Conservation (phyloP, 148 eudicot genomes). For the Rhododendron vialii region DNA sequence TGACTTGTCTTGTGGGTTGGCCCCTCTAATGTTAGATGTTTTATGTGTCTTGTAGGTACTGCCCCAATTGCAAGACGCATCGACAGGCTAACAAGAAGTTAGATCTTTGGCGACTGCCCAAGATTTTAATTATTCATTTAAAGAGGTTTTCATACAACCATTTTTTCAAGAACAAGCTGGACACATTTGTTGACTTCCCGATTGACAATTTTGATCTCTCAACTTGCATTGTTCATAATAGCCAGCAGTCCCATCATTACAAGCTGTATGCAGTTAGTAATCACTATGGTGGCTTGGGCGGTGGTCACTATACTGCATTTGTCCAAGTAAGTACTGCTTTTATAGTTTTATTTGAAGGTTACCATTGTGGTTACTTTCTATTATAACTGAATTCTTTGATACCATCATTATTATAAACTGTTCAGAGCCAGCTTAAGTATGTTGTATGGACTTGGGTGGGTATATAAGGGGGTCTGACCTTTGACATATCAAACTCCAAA, state of each 20-base stretch:
- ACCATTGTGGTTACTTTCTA: neutral
- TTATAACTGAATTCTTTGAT: neutral
- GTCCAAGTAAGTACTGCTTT: conserved; percentile 51
- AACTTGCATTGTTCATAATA: conserved; percentile 34
- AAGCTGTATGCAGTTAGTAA: conserved; percentile 65
- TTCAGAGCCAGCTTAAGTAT: neutral
- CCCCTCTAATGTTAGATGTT: conserved; percentile 4
- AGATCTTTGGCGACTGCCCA: conserved; percentile 92
- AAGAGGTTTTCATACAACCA: conserved; percentile 78
- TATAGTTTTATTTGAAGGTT: neutral
- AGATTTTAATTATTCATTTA: conserved; percentile 74
- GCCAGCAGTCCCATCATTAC: conserved; percentile 37
- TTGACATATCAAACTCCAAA: neutral
- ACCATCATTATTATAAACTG: neutral
- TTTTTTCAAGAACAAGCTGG: conserved; percentile 63
- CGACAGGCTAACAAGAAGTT: conserved; percentile 79
- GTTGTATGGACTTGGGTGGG: conserved; percentile 1
- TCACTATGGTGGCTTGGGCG: conserved; percentile 77
- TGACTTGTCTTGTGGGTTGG: neutral
- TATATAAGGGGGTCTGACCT: neutral
- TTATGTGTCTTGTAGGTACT: conserved; percentile 44
- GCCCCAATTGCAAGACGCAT: conserved; percentile 72
- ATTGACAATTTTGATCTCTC: conserved; percentile 61
- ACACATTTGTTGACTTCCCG: conserved; percentile 84
- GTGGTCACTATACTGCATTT: conserved; percentile 85